Percentiles rank a stretch among this genome's conserved stretches.
Evolutionary conservation across 345 rosid species (phyloP).

Genomic region (Populus tremula): DNA sequence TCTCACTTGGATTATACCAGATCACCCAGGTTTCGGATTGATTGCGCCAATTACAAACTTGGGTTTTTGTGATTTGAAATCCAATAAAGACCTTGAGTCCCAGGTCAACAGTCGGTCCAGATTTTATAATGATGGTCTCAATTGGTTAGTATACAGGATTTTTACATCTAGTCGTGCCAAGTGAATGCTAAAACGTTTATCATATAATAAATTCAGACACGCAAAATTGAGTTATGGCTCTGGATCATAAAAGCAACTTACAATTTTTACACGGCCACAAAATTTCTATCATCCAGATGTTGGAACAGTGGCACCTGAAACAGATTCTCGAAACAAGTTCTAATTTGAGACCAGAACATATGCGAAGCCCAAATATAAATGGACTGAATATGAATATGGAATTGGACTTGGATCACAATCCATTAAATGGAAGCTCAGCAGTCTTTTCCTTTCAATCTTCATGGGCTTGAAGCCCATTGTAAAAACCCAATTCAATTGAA

Average conservation of each 20-base stretch:
- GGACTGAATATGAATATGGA: background rate
- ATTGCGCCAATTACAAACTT: rapidly evolving
- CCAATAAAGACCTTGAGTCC: rapidly evolving
- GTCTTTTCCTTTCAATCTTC: background rate
- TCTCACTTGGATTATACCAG: rapidly evolving
- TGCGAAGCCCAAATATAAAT: background rate
- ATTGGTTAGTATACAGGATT: no score
- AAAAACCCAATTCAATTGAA: background rate
- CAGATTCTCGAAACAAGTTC: background rate
- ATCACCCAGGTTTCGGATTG: rapidly evolving
- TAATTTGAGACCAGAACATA: no score
- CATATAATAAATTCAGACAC: background rate
- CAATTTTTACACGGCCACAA: slow-evolving; percentile 88
- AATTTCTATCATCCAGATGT: slow-evolving; percentile 95
- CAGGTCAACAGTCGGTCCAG: rapidly evolving
- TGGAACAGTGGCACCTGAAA: slow-evolving; percentile 87
- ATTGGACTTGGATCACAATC: no score
- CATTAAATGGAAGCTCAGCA: background rate
- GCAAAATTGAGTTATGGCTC: background rate
- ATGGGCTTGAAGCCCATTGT: background rate
- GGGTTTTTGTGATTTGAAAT: no score
- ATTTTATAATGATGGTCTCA: no score
- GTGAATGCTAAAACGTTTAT: background rate
- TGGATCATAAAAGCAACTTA: slow-evolving; percentile 30
- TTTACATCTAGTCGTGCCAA: no score